Conservation (phyloP, 208 protist genomes). For the Trypanosoma platydactyli region DNA sequence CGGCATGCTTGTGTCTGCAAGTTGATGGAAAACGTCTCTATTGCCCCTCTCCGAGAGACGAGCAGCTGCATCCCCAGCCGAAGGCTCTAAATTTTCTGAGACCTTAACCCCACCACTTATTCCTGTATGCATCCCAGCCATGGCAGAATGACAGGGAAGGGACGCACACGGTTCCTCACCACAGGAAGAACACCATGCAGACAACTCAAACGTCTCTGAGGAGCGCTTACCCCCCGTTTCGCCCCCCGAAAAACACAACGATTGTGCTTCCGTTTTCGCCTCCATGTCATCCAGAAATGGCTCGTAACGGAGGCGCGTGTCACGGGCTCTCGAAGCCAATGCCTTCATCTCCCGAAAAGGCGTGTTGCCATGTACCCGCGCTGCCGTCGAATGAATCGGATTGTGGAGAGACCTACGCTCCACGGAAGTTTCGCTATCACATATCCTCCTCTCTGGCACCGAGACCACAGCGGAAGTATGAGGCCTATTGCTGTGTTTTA, state of each 20-base stretch:
- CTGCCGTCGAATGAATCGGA: not conserved
- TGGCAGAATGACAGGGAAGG: not conserved
- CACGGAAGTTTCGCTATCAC: not conserved
- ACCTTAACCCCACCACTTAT: not conserved
- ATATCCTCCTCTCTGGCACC: not conserved
- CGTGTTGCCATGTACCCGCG: slow-evolving; percentile 2
- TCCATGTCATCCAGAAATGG: not conserved
- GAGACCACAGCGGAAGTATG: not conserved
- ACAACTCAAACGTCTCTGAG: not conserved
- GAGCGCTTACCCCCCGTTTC: too few species aligned
- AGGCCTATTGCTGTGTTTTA: not conserved
- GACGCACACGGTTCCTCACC: not conserved
- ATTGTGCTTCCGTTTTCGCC: not conserved
- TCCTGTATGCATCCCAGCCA: not conserved
- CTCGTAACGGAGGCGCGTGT: not conserved
- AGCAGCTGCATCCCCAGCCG: not conserved
- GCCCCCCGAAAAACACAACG: too few species aligned
- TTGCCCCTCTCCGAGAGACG: not conserved
- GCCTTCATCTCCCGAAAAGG: slow-evolving; percentile 16
- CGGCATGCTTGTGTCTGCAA: slow-evolving; percentile 8
- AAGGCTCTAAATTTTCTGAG: not conserved
- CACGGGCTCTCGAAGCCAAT: not conserved
- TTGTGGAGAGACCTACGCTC: not conserved
- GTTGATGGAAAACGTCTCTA: not conserved
- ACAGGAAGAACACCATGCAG: not conserved